Evolutionary conservation across 2,329 filamentous ascomycete genomes (phyloP), one percentile per base, ranked within the genome.

Genomic region (Pseudofabraea citricarpa): DNA sequence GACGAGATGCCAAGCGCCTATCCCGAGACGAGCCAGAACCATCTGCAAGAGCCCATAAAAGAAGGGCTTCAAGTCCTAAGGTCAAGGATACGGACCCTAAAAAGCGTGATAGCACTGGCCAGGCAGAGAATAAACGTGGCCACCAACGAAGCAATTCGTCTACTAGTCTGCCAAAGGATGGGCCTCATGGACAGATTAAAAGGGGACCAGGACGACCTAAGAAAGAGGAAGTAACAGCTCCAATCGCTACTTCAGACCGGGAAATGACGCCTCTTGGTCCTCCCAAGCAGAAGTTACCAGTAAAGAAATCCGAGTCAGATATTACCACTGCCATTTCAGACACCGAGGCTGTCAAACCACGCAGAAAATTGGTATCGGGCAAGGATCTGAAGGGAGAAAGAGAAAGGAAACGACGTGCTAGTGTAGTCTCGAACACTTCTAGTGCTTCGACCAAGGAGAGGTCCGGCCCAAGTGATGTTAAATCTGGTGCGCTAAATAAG

Each of bases 361-460:
- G 80, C 19, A 70, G 78, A 29, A 85, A 83, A 56, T 69, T 85
- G 9, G 70, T 84, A 16, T 83, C 80, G 1, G 80, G 80, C 26
- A 75, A 73, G 40, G 80, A 83, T 44, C 61, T 82, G 29, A 77
- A 79, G 48, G 75, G 74, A 7, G 75, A 79, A 55, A 68, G 75
- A 15, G 75, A 62, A 47, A 73, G 75, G 50, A 51, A 59, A 37
- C 69, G 78, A 15, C 75, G 79, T 6, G 68, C 74, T 35, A 82
- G 78, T 56, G 65, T 81, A 63, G 72, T 66, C 0, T 81, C 79
- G 2, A 79, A 68, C 35, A 64, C 72, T 22, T 79, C 78, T 4
- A 71, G 70, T 23, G 69, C 69, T 27, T 61, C 58, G 3, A 48
- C 72, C 20, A 74, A 75, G 50, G 75, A 79, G 71, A 74, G 56